Percentiles rank a stretch among this genome's conserved stretches.
phyloP scores from a whole-genome alignment of 768 basidiomycete genomes.

The Amanita molliuscula region DNA sequence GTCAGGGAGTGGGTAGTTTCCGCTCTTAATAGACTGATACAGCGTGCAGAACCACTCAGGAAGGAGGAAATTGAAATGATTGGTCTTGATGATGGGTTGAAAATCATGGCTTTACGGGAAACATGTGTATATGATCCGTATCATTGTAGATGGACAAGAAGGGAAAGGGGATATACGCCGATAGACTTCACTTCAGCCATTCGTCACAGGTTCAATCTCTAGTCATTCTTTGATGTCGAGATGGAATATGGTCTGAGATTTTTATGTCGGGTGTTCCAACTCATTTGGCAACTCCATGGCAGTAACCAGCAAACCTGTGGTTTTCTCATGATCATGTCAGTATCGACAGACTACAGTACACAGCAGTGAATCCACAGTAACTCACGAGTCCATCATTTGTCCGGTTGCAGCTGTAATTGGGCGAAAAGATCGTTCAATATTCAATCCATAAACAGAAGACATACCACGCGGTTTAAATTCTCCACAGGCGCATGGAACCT shows the following conservation, averaged over 20 bases:
- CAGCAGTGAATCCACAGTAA: too few species aligned
- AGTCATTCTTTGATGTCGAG: too few species aligned
- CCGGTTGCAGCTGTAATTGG: conserved; percentile 21
- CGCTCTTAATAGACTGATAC: neutral
- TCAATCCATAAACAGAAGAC: neutral
- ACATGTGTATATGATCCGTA: neutral
- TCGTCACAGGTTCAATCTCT: neutral
- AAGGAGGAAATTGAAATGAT: neutral
- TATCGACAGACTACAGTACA: too few species aligned
- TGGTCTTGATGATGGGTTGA: conserved; percentile 2
- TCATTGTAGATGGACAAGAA: neutral
- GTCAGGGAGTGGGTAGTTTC: conserved; percentile 3
- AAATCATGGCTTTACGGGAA: conserved; percentile 1
- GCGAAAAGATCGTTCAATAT: conserved; percentile 4
- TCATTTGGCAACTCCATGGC: too few species aligned
- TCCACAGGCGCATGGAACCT: conserved; percentile 26
- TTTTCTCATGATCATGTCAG: too few species aligned
- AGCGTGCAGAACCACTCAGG: neutral
- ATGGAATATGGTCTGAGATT: too few species aligned
- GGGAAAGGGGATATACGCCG: neutral
- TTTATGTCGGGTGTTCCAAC: too few species aligned
- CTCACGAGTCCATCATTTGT: conserved; percentile 17
- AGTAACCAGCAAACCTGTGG: too few species aligned
- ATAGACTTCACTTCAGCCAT: neutral
- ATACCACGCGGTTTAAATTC: conserved; percentile 21